Base-by-base conservation (phyloP, 2,329 filamentous ascomycete species). In the Colletotrichum aenigma region DNA sequence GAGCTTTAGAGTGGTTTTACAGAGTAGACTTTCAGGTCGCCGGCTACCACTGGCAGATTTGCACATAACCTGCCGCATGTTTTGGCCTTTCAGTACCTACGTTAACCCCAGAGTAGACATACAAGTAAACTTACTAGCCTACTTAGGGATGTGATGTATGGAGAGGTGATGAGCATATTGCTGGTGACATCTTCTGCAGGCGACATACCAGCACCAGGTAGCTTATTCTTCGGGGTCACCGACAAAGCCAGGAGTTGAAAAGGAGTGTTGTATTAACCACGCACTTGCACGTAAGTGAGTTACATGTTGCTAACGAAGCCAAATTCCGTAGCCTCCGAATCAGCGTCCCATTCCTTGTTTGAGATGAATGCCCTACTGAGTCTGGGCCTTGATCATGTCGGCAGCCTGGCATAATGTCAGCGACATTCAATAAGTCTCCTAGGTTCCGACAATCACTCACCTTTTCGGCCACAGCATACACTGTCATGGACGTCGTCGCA, bases 381-480 rank as follows among this genome's bases (percentile, higher is more conserved):
- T 70, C 15, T 75, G 71, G 4, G 67, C 65, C 58, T 77, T 75
- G 68, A 77, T 77, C 61, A 77, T 66, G 9, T 77, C 70, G 66
- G 74, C 76, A 24, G 76, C 74, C 76, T 77, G 15, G 18, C 5
- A n/a, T 8, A 7, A 8, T 24, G 18, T 64, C 21, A 43, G 34
- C 2, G 7, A 18, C 10, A 24, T 36, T 6, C 9, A 26, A 2
- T 3, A 4, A n/a, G 18, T 7, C 7, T 12, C 43, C 0, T 34
- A 34, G 8, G 18, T 8, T 0, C 4, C 21, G 15, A 2, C 16
- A 12, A 0, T 3, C 3, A 30, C 77, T 66, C n/a, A 78, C 77
- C 74, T 78, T 79, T 48, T 79, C 78, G 3, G 78, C 78, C 28
- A 79, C 72, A 21, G 75, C 72, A 36, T 78, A 78, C 7, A 79